Evolutionary conservation across 192 early-diverging fungal genomes (phyloP).

Genomic region (Endogone sp.): DNA sequence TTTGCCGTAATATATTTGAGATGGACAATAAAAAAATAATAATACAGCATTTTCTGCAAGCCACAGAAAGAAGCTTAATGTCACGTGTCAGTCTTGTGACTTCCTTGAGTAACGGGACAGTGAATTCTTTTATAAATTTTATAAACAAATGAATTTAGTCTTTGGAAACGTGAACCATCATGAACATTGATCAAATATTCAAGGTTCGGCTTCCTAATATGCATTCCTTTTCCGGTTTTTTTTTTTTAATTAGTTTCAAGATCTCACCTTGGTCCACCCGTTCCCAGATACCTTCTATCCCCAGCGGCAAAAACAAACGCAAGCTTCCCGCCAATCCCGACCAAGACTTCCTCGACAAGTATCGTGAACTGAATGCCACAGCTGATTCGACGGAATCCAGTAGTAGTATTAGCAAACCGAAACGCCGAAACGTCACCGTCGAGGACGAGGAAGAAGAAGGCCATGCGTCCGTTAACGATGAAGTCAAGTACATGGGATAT

Average conservation of each 20-base stretch:
- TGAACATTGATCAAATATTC: constrained; percentile 38
- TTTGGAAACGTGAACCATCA: constrained; percentile 1
- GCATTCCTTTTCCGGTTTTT: not conserved
- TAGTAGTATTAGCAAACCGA: constrained; percentile 7
- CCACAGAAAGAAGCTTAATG: too few species aligned
- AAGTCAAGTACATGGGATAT: constrained; percentile 13
- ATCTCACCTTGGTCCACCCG: not conserved
- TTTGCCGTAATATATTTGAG: too few species aligned
- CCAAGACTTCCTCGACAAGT: constrained; percentile 39
- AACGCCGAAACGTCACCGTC: constrained; percentile 17
- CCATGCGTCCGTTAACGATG: constrained; percentile 8
- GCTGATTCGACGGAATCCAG: constrained; percentile 1
- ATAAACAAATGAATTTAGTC: too few species aligned
- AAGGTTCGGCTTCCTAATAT: constrained; percentile 12
- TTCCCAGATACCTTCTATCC: constrained; percentile 35
- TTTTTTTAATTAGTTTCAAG: not conserved
- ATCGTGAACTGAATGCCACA: constrained; percentile 22
- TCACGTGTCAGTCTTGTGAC: too few species aligned
- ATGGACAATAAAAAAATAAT: too few species aligned
- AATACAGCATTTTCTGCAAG: too few species aligned
- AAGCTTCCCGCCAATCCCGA: constrained; percentile 42
- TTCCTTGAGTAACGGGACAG: too few species aligned
- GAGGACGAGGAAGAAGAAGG: constrained; percentile 25
- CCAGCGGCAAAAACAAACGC: constrained; percentile 42
- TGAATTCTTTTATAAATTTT: too few species aligned